A percentile compares a stretch with the other conserved stretches of the same genome.
These are phyloP conservation scores for Pyronema domesticum DNA, from an alignment of 495 filamentous ascomycete species.

Conservation along the genomic window DNA sequence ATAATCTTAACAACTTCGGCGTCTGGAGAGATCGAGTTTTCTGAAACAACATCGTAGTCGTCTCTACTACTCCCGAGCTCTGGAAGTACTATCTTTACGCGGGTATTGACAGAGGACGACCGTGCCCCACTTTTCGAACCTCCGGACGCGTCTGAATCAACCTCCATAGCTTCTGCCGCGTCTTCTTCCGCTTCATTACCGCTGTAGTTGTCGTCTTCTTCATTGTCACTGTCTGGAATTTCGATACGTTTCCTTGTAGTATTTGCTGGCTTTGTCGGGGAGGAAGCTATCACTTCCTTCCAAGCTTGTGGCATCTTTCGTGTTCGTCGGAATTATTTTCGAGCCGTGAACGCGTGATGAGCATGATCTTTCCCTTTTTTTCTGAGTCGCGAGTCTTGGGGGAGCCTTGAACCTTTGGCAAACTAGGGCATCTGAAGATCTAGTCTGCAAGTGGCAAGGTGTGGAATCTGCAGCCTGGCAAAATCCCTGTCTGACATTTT, in stretches of 20 bases:
- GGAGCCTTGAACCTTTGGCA: too few species aligned
- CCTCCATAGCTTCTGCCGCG: neutral
- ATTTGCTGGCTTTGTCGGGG: neutral
- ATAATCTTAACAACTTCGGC: neutral
- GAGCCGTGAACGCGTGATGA: too few species aligned
- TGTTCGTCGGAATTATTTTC: too few species aligned
- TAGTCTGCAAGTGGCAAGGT: neutral
- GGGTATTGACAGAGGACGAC: neutral
- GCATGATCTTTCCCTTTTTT: too few species aligned
- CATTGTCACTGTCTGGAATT: neutral
- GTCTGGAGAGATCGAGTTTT: neutral
- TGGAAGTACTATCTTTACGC: neutral
- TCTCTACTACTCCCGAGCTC: slow-evolving; percentile 4
- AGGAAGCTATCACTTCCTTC: neutral
- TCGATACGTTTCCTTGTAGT: neutral
- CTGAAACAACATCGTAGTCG: slow-evolving; percentile 9
- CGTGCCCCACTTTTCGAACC: too few species aligned
- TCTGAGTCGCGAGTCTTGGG: too few species aligned
- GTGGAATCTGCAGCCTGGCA: neutral
- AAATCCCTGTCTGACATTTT: neutral
- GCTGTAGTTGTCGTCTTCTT: neutral
- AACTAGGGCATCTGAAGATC: neutral
- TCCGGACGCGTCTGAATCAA: neutral
- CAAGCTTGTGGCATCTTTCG: too few species aligned
- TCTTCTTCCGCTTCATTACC: neutral